A percentile compares a stretch with the other conserved stretches of the same genome.
Evolutionary conservation across 2,329 filamentous ascomycete species (phyloP).

Genomic region (Dryadomyces sulphureus): DNA sequence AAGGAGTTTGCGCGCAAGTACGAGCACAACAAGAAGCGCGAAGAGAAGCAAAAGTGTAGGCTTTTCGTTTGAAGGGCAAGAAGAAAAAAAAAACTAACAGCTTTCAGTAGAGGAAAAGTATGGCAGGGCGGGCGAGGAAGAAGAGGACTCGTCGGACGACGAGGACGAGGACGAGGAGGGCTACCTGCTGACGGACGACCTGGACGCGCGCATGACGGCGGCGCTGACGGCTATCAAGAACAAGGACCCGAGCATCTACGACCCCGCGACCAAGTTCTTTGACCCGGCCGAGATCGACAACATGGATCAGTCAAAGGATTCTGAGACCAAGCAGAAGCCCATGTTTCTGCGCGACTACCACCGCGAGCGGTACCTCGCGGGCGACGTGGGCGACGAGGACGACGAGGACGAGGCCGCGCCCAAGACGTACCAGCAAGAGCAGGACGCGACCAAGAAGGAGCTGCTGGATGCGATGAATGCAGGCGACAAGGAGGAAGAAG

Average conservation of each 20-base stretch:
- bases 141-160: conserved; percentile 45
- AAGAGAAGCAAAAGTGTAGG: conserved; percentile 65
- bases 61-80: no score
- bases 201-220: conserved; percentile 77
- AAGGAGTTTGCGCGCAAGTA: conserved; percentile 78
- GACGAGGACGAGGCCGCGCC: conserved; percentile 24
- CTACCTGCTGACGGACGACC: conserved; percentile 67
- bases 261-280: conserved; percentile 63
- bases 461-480: conserved; percentile 72
- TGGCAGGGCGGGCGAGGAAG: conserved; percentile 29
- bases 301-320: conserved; percentile 22
- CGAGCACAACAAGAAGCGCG: conserved; percentile 94
- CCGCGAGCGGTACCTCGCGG: conserved; percentile 70
- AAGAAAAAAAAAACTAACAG: conserved; percentile 42
- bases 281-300: conserved; percentile 45
- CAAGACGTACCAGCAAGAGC: conserved; percentile 64
- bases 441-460: conserved; percentile 64
- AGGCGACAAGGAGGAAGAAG: conserved; percentile 39
- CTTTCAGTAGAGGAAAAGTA: conserved; percentile 76
- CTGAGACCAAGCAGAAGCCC: conserved; percentile 55
- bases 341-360: conserved; percentile 85
- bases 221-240: conserved; percentile 76
- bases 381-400: conserved; percentile 46
- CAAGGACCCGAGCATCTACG: conserved; percentile 87
- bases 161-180: conserved; percentile 86